These are phyloP conservation scores for Ascochyta koolunga DNA, from an alignment of 2,329 filamentous ascomycete species.

Conservation along the genomic window DNA sequence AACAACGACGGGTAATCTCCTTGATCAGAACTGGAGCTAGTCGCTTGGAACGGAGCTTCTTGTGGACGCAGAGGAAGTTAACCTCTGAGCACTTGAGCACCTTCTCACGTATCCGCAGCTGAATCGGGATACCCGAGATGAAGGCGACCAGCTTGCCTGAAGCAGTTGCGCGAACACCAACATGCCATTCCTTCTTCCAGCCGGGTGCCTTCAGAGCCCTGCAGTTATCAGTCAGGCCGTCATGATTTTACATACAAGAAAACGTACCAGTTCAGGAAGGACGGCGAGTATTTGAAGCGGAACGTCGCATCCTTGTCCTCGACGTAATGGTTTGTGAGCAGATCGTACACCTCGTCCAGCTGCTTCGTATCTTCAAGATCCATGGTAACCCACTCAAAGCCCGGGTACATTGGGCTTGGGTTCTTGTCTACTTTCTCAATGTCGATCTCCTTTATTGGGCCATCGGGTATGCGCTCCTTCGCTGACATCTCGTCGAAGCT, in stretches of 20 bases:
- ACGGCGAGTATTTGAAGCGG: slow-evolving; percentile 91
- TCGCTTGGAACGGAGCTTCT: slow-evolving; percentile 93
- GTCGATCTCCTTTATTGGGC: slow-evolving; percentile 81
- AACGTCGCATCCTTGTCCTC: slow-evolving; percentile 98
- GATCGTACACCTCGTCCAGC: slow-evolving; percentile 87
- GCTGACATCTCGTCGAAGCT: slow-evolving; percentile 66
- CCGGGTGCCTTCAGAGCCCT: slow-evolving; percentile 94
- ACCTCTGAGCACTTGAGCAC: slow-evolving; percentile 84
- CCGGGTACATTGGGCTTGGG: slow-evolving; percentile 72
- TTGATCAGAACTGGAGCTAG: slow-evolving; percentile 95
- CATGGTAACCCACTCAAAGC: slow-evolving; percentile 94
- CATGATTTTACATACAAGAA: background rate
- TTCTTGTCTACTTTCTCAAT: slow-evolving; percentile 79
- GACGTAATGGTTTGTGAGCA: slow-evolving; percentile 93
- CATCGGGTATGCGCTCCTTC: slow-evolving; percentile 65
- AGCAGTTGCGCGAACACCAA: slow-evolving; percentile 84
- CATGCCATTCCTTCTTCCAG: slow-evolving; percentile 93
- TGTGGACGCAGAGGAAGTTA: slow-evolving; percentile 98
- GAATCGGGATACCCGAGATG: slow-evolving; percentile 90
- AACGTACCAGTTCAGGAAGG: slow-evolving; percentile 84
- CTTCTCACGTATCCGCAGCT: slow-evolving; percentile 78
- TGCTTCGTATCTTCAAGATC: slow-evolving; percentile 79
- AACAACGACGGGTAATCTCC: slow-evolving; percentile 92
- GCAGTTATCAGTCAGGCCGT: slow-evolving; percentile 13
- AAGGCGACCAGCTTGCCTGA: slow-evolving; percentile 91